phyloP scores from a whole-genome alignment of 805 yeast species.

The Cyberlindnera amylophila region DNA sequence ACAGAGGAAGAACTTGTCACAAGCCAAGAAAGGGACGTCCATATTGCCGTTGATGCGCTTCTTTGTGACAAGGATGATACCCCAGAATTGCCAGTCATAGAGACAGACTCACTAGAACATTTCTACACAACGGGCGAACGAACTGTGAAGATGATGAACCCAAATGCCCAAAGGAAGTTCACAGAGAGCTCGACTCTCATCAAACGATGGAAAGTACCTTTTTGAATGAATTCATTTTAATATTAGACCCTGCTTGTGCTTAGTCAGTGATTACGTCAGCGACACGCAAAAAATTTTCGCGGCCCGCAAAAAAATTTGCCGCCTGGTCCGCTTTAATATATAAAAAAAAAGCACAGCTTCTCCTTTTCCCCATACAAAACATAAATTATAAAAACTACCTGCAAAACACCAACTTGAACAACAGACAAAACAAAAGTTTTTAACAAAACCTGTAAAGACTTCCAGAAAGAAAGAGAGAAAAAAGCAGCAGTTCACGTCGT shows the following conservation, averaged over 20 bases:
- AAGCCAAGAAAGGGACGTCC: conserved; percentile 6
- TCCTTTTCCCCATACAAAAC: no score
- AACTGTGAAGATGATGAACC: conserved; percentile 13
- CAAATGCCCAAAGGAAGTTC: conserved; percentile 9
- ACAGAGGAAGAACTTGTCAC: conserved; percentile 1
- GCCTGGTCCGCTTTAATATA: neutral
- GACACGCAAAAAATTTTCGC: conserved; percentile 5
- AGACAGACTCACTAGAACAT: neutral
- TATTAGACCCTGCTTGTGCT: neutral
- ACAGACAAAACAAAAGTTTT: no score
- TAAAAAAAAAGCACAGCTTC: neutral
- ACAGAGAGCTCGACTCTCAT: neutral
- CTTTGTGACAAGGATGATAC: no score
- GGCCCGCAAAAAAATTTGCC: conserved; percentile 1
- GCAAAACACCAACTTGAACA: no score
- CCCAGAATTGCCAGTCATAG: no score
- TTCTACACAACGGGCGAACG: conserved; percentile 8
- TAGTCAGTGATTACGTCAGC: conserved; percentile 2
- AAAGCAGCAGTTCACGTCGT: no score
- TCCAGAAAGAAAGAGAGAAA: no score
- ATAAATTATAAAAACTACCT: no score
- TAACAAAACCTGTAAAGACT: no score
- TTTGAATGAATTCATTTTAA: conserved; percentile 1
- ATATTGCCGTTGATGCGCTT: conserved; percentile 10
- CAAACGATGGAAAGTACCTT: conserved; percentile 19